Base-by-base conservation (phyloP, 768 basidiomycete species). In the Phylloporus sp. region DNA sequence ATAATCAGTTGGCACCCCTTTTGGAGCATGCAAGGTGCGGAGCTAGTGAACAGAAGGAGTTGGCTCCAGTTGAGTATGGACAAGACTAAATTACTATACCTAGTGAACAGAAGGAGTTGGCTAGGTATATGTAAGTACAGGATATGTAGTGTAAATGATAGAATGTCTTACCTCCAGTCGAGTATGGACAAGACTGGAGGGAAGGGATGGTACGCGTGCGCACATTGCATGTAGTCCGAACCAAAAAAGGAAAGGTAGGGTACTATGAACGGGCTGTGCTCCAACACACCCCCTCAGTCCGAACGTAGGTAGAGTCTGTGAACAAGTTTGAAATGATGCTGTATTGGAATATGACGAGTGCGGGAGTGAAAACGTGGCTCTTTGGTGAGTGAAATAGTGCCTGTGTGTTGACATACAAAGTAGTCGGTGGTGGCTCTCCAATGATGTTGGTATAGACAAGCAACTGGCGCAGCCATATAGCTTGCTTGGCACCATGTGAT, bases 321-420 rank as follows among this genome's bases (percentile, higher is more conserved):
- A 5, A 24, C 5, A 4, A 32, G 7, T 18, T 18, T 45, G 47
- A 65, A 73, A 53, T 78, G 73, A 49, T 72, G 66, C 5, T 63
- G 52, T 15, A 76, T 67, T 24, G 73, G 71, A 45, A 80, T 74
- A 59, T 78, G 78, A 56, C 76, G 78, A 11, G 68, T 64, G 16
- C 70, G 58, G 2, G 59, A 44, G 48, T 79, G 76, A 50, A 65
- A 63, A 2, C 57, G 42, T 0, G 73, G 63, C 45, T 78, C 72
- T 5, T 64, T 53, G 0, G 72, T 54, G 5, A 77, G 59, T 3
- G 47, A 55, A 24, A 73, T 73, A 0, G 75, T 64, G n/a, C n/a
- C n/a, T n/a, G n/a, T n/a, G n/a, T n/a, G 59, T 79, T 70, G 12
- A 26, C 9, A 5, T 13, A 28, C 1, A 41, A 18, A 1, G 3